phyloP scores from a whole-genome alignment of 768 basidiomycete species.

The Leccinum incarnatum region DNA sequence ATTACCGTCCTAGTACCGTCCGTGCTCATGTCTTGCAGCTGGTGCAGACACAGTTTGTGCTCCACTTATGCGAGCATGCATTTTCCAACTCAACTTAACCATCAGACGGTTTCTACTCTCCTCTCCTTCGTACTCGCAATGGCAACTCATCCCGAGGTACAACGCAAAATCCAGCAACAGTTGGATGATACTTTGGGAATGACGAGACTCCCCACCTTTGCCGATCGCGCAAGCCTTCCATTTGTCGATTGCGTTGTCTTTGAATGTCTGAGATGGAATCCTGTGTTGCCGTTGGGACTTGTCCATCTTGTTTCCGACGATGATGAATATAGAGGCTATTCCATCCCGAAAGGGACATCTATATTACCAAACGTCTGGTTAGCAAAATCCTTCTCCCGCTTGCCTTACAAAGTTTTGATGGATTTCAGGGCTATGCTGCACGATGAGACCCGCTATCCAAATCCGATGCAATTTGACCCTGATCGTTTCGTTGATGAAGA shows the following conservation, averaged over 20 bases:
- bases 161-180: constrained; percentile 48
- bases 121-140: constrained; percentile 53
- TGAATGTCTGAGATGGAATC: constrained; percentile 44
- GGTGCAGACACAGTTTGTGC: constrained; percentile 26
- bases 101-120: constrained; percentile 49
- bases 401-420: constrained; percentile 13
- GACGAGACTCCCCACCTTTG: constrained; percentile 44
- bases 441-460: constrained; percentile 37
- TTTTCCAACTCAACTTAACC: constrained; percentile 4
- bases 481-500: constrained; percentile 33
- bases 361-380: constrained; percentile 49
- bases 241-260: constrained; percentile 35
- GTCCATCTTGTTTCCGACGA: constrained; percentile 32
- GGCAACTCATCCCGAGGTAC: constrained; percentile 50
- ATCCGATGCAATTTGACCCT: constrained; percentile 40
- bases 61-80: constrained; percentile 26
- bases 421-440: constrained; percentile 41
- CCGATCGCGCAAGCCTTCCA: constrained; percentile 41
- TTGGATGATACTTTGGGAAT: constrained; percentile 46
- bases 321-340: constrained; percentile 44
- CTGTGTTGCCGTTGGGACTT: constrained; percentile 30
- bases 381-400: constrained; percentile 10
- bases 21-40: constrained; percentile 14
- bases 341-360: constrained; percentile 45
- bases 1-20: neutral